Evolutionary conservation across 805 yeast species (phyloP).

Genomic region (Monosporozyma aquatica): DNA sequence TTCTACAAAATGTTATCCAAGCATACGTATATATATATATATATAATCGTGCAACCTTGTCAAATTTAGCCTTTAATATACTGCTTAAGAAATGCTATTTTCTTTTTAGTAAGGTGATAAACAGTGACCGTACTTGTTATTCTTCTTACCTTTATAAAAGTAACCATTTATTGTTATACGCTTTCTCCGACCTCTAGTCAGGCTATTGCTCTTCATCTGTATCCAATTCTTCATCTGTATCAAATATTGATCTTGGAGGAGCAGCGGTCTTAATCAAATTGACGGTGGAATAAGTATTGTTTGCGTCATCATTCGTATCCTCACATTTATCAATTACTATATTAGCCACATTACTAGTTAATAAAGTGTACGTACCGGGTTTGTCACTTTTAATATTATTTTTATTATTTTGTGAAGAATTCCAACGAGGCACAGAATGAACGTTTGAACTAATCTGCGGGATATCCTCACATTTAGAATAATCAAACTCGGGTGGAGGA

Average conservation of each 20-base stretch:
- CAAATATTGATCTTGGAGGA: conserved; percentile 35
- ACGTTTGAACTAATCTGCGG: conserved; percentile 17
- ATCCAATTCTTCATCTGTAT: conserved; percentile 19
- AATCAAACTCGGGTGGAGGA: conserved; percentile 36
- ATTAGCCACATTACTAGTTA: conserved; percentile 14
- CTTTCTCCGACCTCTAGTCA: too few species aligned
- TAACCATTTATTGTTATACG: too few species aligned
- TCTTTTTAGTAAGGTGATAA: too few species aligned
- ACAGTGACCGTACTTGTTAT: too few species aligned
- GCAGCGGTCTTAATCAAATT: conserved; percentile 26
- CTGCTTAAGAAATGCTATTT: too few species aligned
- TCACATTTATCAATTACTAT: conserved; percentile 18
- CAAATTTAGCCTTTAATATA: too few species aligned
- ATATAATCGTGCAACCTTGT: too few species aligned
- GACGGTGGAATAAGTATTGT: not conserved
- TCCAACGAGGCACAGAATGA: not conserved
- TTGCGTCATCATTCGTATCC: not conserved
- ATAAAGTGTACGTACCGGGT: conserved; percentile 7
- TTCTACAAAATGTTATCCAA: too few species aligned
- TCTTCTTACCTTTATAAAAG: too few species aligned
- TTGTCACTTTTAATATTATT: not conserved
- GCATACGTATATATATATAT: too few species aligned
- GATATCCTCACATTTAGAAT: conserved; percentile 31
- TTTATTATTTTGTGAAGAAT: not conserved
- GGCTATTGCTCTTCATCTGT: not conserved